These are phyloP conservation scores for Hibiscus tridactylites DNA, from an alignment of 345 rosid genomes.

Conservation along the genomic window DNA sequence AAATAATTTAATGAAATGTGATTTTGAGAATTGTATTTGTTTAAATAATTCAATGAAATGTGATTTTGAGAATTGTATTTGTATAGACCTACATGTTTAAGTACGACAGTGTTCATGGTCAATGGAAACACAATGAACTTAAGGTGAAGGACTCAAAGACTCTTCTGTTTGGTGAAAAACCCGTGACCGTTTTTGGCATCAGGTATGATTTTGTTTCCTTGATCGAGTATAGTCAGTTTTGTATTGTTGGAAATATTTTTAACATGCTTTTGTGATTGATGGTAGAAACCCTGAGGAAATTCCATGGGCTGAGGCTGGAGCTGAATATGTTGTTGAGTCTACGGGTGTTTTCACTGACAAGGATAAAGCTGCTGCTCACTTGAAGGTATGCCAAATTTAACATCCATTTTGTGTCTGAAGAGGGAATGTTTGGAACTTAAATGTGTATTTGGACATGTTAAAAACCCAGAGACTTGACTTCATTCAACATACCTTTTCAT, in stretches of 20 bases:
- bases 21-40: no score
- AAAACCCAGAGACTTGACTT: no score
- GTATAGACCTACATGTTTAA: constrained; percentile 51
- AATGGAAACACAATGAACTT: constrained; percentile 52
- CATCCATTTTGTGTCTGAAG: background rate
- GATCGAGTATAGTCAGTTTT: background rate
- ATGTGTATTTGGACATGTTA: no score
- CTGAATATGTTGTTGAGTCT: constrained; percentile 53
- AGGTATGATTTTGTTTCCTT: constrained; percentile 22
- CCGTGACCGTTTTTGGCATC: constrained; percentile 45
- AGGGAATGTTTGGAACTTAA: background rate
- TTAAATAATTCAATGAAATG: background rate
- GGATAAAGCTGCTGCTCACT: constrained; percentile 66
- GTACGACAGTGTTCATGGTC: constrained; percentile 58
- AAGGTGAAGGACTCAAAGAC: constrained; percentile 53
- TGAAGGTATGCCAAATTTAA: constrained; percentile 32
- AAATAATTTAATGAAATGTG: no score
- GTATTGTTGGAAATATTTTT: background rate
- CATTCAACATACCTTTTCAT: background rate
- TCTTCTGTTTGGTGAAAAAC: constrained; percentile 50
- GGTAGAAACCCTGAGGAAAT: constrained; percentile 61
- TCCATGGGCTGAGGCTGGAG: constrained; percentile 58
- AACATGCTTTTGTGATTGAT: background rate
- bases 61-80: background rate
- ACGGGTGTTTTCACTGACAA: constrained; percentile 69